These are phyloP conservation scores for Aspergillus diversus DNA, from an alignment of 495 filamentous ascomycete genomes.

Conservation along the genomic window DNA sequence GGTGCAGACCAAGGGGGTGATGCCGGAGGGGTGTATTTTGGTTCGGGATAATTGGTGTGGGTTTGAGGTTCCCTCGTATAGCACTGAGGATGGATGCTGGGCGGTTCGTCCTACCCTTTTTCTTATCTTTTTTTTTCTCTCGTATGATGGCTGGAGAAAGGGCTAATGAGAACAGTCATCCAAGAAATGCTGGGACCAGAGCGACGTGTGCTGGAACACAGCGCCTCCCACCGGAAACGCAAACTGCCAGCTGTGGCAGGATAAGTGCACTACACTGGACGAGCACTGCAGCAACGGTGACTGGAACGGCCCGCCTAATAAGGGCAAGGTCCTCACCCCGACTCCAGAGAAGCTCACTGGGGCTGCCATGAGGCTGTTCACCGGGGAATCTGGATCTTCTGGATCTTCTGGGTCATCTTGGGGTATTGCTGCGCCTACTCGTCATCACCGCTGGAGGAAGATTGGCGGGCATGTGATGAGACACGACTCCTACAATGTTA, in stretches of 20 bases:
- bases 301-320: constrained; percentile 62
- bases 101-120: constrained; percentile 24
- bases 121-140: constrained; percentile 1
- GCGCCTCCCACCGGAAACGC: constrained; percentile 60
- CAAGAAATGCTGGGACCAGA: constrained; percentile 61
- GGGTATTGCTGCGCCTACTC: not conserved
- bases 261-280: constrained; percentile 59
- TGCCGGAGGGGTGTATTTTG: constrained; percentile 58
- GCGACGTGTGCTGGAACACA: constrained; percentile 55
- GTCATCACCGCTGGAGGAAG: not conserved
- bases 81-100: constrained; percentile 62
- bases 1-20: constrained; percentile 39
- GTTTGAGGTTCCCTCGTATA: constrained; percentile 57
- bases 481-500: not conserved
- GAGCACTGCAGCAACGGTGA: constrained; percentile 48
- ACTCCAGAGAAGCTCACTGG: constrained; percentile 10
- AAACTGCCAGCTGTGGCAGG: constrained; percentile 62
- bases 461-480: not conserved
- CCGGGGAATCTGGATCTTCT: not conserved
- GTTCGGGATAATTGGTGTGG: constrained; percentile 76
- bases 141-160: no score
- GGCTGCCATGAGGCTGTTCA: constrained; percentile 14
- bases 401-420: not conserved
- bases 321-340: constrained; percentile 50
- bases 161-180: constrained; percentile 27